Evolutionary conservation across 2,329 filamentous ascomycete genomes (phyloP).

Genomic region (Macrophomina phaseolina): DNA sequence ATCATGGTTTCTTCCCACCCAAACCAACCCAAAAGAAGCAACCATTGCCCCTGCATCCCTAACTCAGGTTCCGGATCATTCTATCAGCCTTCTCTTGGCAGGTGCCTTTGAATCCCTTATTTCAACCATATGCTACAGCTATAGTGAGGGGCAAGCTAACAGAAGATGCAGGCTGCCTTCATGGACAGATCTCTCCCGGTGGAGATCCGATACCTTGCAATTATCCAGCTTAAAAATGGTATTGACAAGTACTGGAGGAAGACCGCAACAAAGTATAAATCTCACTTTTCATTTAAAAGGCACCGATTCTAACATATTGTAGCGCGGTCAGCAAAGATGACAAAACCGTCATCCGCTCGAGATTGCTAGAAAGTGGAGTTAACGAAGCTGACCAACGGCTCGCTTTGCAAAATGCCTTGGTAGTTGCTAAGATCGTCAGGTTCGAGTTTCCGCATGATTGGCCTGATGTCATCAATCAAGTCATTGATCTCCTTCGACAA

Average conservation of each 20-base stretch:
- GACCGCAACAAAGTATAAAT: conserved; percentile 68
- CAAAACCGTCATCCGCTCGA: conserved; percentile 75
- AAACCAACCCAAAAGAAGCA: too few species aligned
- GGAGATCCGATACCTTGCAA: conserved; percentile 83
- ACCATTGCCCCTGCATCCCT: too few species aligned
- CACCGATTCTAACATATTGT: conserved; percentile 29
- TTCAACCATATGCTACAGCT: too few species aligned
- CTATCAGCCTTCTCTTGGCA: background rate
- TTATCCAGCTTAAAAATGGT: conserved; percentile 95
- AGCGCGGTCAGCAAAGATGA: conserved; percentile 70
- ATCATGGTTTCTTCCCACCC: background rate
- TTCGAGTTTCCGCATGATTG: conserved; percentile 90
- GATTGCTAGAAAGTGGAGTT: conserved; percentile 77
- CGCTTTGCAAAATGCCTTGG: conserved; percentile 85
- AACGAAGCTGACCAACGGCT: conserved; percentile 77
- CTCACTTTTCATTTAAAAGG: background rate
- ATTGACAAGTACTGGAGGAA: conserved; percentile 94
- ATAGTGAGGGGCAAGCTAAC: conserved; percentile 28
- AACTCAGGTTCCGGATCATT: background rate
- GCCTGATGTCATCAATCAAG: conserved; percentile 54
- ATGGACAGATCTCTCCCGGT: conserved; percentile 77
- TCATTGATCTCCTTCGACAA: conserved; percentile 63
- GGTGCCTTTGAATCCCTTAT: background rate
- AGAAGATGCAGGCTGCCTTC: conserved; percentile 69
- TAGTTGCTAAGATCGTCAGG: conserved; percentile 84